These are phyloP conservation scores for Theobroma cacao DNA, from an alignment of 345 rosid genomes.

Conservation along the genomic window DNA sequence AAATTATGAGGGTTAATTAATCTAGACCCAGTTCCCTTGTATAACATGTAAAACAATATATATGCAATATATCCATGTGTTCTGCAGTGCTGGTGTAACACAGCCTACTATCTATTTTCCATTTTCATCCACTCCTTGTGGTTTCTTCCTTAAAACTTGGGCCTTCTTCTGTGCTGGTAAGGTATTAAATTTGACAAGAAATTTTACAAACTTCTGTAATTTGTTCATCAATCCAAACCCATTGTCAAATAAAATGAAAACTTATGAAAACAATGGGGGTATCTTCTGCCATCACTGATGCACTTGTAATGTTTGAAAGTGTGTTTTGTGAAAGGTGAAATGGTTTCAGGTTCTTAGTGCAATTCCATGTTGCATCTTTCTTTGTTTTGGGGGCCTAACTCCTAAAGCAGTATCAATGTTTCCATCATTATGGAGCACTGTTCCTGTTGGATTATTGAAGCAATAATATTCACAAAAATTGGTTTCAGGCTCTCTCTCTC, in stretches of 20 bases:
- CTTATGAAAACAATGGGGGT: neutral
- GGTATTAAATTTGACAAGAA: neutral
- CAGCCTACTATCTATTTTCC: neutral
- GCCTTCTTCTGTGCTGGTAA: too few relatives aligned
- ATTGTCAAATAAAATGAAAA: neutral
- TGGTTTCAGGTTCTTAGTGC: neutral
- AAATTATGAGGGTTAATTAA: neutral
- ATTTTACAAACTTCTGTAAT: neutral
- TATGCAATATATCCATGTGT: neutral
- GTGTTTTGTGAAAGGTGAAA: neutral
- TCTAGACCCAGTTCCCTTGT: neutral
- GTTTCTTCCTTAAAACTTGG: too few relatives aligned
- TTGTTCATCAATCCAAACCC: neutral
- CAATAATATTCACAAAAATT: neutral
- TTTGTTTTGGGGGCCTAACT: neutral
- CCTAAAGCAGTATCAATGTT: neutral
- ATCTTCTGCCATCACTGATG: neutral
- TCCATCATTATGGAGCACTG: neutral
- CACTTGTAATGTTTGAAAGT: neutral
- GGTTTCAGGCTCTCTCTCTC: neutral
- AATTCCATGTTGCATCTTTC: neutral
- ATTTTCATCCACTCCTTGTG: neutral
- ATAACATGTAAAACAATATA: neutral
- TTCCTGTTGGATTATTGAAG: neutral
- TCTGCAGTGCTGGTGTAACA: neutral